Conservation (phyloP, 768 basidiomycete species). For the Nevesoporus exiguus region DNA sequence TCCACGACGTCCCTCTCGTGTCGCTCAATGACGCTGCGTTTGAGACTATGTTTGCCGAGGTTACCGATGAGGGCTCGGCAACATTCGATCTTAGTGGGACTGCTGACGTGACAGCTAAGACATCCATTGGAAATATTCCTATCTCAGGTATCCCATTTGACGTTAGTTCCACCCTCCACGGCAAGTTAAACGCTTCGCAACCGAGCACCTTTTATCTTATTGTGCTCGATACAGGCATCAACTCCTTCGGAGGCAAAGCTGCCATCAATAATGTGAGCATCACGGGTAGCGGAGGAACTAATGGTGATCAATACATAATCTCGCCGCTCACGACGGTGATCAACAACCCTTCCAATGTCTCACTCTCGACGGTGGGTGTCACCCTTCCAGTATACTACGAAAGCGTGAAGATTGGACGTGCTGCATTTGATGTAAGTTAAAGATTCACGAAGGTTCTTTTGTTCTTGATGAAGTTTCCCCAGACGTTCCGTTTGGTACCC, state of each 20-base stretch:
- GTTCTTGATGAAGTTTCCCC: background rate
- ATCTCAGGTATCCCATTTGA: constrained; percentile 63
- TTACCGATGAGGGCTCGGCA: constrained; percentile 47
- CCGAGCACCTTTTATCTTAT: background rate
- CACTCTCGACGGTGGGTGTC: constrained; percentile 54
- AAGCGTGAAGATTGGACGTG: constrained; percentile 54
- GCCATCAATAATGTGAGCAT: constrained; percentile 54
- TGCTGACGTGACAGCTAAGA: constrained; percentile 56
- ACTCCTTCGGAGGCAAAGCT: constrained; percentile 53
- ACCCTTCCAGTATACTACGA: constrained; percentile 58
- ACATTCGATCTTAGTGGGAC: constrained; percentile 52
- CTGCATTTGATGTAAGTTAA: constrained; percentile 51
- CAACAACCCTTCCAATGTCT: constrained; percentile 66
- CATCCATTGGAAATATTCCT: constrained; percentile 61
- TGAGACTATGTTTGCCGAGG: constrained; percentile 52
- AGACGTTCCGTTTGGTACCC: constrained; percentile 58
- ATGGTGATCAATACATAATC: constrained; percentile 56
- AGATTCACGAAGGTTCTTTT: background rate
- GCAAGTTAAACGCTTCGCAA: constrained; percentile 26
- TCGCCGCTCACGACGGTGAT: constrained; percentile 56
- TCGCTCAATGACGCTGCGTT: constrained; percentile 56
- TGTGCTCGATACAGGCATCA: constrained; percentile 42
- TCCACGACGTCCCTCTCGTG: constrained; percentile 51
- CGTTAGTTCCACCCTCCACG: constrained; percentile 54
- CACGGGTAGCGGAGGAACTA: constrained; percentile 59